Evolutionary conservation across 2,329 filamentous ascomycete species (phyloP), one percentile per base, ranked within the genome.

Genomic region (Exophiala lecanii-corni): DNA sequence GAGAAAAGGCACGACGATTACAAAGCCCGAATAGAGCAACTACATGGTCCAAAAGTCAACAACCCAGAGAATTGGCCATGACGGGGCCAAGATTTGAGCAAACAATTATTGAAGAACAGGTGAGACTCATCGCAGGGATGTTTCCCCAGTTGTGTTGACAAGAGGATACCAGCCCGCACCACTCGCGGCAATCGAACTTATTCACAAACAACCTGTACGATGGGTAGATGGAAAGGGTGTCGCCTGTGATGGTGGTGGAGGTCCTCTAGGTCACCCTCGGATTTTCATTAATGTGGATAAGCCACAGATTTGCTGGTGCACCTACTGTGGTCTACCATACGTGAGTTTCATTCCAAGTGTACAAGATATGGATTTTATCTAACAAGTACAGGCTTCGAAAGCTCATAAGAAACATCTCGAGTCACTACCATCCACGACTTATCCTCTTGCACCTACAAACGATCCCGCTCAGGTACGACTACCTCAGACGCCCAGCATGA

Each of bases 251-350:
- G 92, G 92, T 45, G 92, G 91, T 46, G 89, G 89, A 55, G 92
- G 91, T 34, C 84, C 89, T 21, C 72, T 86, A 42, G 92, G 92
- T 32, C 92, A 98, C 67, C 92, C 92, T 37, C 79, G 80, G 61
- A 84, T 98, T 69, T 98, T 89, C 66, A 98, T 98, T 78, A 98
- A 98, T 71, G 83, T 86, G 55, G 92, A 98, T 70, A 97, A 96
- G 76, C 86, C 92, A 32, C 82, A 97, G 73, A 95, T 98, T 59
- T 79, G 80, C 67, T 74, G 74, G 63, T 98, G 92, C 75, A 83
- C 78, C 61, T 98, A 98, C 73, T 98, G 92, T 64, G 92, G 92
- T 40, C 65, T 92, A 55, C 92, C 92, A 57, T 98, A 82, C 64
- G 92, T 97, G 77, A 63, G 89, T 72, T 15, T 68, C 41, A 26